Percentiles rank a stretch among this genome's conserved stretches.
These are phyloP conservation scores for Fusarium metavorans DNA, from an alignment of 2,329 filamentous ascomycete species.

Conservation along the genomic window DNA sequence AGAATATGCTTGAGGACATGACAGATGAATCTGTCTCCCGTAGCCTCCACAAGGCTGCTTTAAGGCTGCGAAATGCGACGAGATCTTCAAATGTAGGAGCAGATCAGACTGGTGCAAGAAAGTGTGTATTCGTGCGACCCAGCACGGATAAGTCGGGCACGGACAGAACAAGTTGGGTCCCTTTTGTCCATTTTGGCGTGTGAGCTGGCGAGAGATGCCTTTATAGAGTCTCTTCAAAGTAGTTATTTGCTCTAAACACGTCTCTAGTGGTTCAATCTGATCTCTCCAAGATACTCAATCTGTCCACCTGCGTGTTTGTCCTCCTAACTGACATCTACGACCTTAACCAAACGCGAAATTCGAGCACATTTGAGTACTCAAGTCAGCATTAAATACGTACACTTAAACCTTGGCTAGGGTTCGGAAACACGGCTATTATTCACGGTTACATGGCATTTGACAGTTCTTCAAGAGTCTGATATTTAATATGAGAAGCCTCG, in stretches of 20 bases:
- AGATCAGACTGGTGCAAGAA: not conserved
- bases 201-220: not conserved
- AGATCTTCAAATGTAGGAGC: not conserved
- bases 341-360: too few relatives aligned
- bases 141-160: not conserved
- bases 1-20: not conserved
- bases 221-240: not conserved
- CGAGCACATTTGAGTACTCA: too few relatives aligned
- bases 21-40: not conserved
- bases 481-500: not conserved
- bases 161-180: not conserved
- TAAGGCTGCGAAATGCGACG: not conserved
- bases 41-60: not conserved
- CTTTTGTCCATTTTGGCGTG: not conserved
- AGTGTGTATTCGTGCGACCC: not conserved
- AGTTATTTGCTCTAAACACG: not conserved
- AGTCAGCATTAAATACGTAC: too few relatives aligned
- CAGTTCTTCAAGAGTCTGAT: not conserved
- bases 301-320: too few relatives aligned
- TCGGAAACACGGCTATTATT: not conserved
- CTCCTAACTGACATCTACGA: too few relatives aligned
- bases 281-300: too few relatives aligned
- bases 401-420: too few relatives aligned
- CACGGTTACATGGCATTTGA: not conserved
- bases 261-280: too few relatives aligned